A percentile compares a stretch with the other conserved stretches of the same genome.
Conservation (phyloP, 1,284 basidiomycete genomes). For the Thecaphora thlaspeos region DNA sequence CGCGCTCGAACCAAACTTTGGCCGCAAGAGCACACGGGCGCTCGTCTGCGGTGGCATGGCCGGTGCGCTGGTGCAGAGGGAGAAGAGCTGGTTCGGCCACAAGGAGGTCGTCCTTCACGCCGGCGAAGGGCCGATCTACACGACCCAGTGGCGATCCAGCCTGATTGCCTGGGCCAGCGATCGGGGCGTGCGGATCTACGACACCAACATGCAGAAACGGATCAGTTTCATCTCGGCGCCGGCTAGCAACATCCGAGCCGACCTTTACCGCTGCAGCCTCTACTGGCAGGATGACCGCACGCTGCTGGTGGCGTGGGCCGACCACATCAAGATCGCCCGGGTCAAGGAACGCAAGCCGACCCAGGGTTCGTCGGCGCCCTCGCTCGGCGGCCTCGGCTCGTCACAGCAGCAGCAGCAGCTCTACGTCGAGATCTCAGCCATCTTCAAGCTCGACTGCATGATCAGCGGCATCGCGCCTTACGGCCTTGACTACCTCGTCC, state of each 20-base stretch:
- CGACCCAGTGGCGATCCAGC: conserved; percentile 77
- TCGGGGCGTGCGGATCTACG: conserved; percentile 91
- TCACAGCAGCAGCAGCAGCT: conserved; percentile 26
- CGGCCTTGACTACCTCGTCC: conserved; percentile 68
- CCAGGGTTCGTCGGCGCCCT: conserved; percentile 2
- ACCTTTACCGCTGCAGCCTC: conserved; percentile 87
- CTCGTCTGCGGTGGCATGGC: conserved; percentile 93
- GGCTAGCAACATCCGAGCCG: conserved; percentile 77
- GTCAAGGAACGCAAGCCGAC: conserved; percentile 23
- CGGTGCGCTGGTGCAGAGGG: conserved; percentile 78
- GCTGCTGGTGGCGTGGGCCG: conserved; percentile 89
- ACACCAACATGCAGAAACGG: conserved; percentile 73
- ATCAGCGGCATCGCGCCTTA: conserved; percentile 85
- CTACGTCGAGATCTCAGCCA: conserved; percentile 79
- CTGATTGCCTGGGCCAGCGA: conserved; percentile 98
- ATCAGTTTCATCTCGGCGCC: conserved; percentile 86
- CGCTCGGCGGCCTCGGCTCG: conserved; percentile 1
- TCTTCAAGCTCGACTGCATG: conserved; percentile 94
- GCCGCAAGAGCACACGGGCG: conserved; percentile 74
- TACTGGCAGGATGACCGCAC: conserved; percentile 86
- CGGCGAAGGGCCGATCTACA: conserved; percentile 94
- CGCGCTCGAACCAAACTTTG: conserved; percentile 86
- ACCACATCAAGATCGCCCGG: conserved; percentile 81
- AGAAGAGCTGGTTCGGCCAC: conserved; percentile 96
- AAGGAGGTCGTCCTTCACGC: conserved; percentile 82